Conservation (phyloP, 768 basidiomycete species). For the Cubamyces lactineus region DNA sequence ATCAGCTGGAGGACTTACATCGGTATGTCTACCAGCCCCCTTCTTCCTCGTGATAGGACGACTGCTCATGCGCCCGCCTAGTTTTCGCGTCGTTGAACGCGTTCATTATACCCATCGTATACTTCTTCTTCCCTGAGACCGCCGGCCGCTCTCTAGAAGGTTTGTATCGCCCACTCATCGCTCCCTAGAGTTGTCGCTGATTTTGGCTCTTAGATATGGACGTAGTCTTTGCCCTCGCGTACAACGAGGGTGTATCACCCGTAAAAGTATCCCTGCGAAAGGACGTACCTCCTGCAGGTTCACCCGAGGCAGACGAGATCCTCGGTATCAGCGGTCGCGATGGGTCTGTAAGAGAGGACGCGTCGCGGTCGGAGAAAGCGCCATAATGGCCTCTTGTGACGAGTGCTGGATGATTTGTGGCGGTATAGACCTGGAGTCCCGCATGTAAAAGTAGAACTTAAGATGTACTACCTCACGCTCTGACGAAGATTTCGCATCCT, state of each 20-base stretch:
- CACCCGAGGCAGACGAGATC: slow-evolving; percentile 40
- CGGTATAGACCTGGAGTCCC: slow-evolving; percentile 11
- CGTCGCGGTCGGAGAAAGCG: not conserved
- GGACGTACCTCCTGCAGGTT: slow-evolving; percentile 38
- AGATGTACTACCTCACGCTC: slow-evolving; percentile 6
- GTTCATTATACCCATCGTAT: slow-evolving; percentile 57
- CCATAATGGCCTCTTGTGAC: not conserved
- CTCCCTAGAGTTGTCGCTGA: not conserved
- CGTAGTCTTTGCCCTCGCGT: slow-evolving; percentile 40
- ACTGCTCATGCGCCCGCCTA: slow-evolving; percentile 21
- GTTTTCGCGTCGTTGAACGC: slow-evolving; percentile 63
- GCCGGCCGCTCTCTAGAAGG: slow-evolving; percentile 61
- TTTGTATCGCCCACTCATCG: slow-evolving; percentile 17
- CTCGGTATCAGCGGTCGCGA: slow-evolving; percentile 30
- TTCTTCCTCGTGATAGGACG: not conserved
- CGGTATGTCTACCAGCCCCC: slow-evolving; percentile 36
- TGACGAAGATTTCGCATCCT: not conserved
- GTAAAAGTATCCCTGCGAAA: slow-evolving; percentile 39
- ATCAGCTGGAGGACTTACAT: slow-evolving; percentile 66
- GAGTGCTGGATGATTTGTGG: not conserved
- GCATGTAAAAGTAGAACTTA: slow-evolving; percentile 10
- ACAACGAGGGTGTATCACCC: slow-evolving; percentile 39
- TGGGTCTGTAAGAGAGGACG: not conserved
- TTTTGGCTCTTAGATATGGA: slow-evolving; percentile 34
- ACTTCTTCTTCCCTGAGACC: slow-evolving; percentile 65